Evolutionary conservation across 106 monocot species (phyloP), one percentile per base, ranked within the genome.

Genomic region (Triglochin maritima): DNA sequence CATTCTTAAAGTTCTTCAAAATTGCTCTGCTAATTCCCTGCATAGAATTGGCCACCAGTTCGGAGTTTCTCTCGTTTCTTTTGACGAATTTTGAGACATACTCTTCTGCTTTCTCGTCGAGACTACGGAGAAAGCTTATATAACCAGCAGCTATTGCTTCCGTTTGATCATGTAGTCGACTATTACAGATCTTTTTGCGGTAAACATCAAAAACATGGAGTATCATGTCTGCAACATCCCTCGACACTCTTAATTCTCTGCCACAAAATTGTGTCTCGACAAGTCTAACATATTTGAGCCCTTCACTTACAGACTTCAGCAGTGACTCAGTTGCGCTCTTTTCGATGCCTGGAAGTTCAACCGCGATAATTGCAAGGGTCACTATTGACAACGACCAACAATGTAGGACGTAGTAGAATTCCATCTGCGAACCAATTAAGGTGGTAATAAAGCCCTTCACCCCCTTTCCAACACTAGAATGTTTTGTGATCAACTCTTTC

Each of bases 381-480:
- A 55, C 76, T 6, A 76, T 6, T 8, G 69, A 68, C 11, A 76
- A 14, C 11, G 69, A 60, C 76, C 76, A 76, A 17, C 69, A 76
- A 56, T 57, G 51, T 1, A 43, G 52, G 41, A 17, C 14, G 44
- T 53, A 14, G 6, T 51, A 61, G 9, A n/a, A n/a, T n/a, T n/a
- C n/a, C n/a, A n/a, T n/a, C n/a, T n/a, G n/a, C n/a, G n/a, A n/a
- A n/a, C n/a, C n/a, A n/a, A n/a, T n/a, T n/a, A n/a, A n/a, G n/a
- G n/a, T n/a, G n/a, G n/a, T n/a, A n/a, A n/a, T n/a, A n/a, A n/a
- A n/a, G n/a, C n/a, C n/a, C n/a, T n/a, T n/a, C n/a, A n/a, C n/a
- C n/a, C n/a, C n/a, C n/a, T n/a, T n/a, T n/a, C n/a, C n/a, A n/a
- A 9, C 2, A 6, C n/a, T 69, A 2, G 53, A 69, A 17, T 44